Base-by-base conservation (phyloP, 2,329 filamentous ascomycete genomes). In the Monosporascus sp. region DNA sequence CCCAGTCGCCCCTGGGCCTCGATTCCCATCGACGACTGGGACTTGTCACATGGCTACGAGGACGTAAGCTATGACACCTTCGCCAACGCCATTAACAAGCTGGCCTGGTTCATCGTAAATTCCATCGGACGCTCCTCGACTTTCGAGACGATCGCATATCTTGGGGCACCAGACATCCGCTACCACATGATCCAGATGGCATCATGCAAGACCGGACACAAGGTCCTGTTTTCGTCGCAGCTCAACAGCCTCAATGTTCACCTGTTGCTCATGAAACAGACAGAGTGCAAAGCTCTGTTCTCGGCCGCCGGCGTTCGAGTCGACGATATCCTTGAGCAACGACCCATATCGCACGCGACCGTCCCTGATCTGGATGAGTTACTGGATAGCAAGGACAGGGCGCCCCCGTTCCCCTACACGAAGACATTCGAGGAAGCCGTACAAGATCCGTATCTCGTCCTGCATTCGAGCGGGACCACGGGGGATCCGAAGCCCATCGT, bases 131-230 rank as follows among this genome's bases (percentile, higher is more conserved):
- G 45, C 27, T 60, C 61, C 4, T 57, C 51, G 17, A 54, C 55
- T 2, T 60, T 60, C 26, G 60, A 60, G 31, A 57, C 55, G 3
- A 50, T 63, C 5, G 55, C 59, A 0, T 63, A 63, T 38, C 54
- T 60, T 9, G 60, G 60, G 6, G 40, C 49, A 6, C 45, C 54
- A 3, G 61, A 63, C 52, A 26, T 61, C 7, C 53, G 61, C 27
- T 63, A 62, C 19, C 59, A 63, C 26, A 60, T 63, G 50, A 53
- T 63, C 5, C 52, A 61, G 49, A 60, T 63, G 57, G 60, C 61
- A 6, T 57, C 55, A n/a, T 58, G 54, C 37, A 63, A 63, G 40
- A 62, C 61, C 16, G 60, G 60, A 14, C 59, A 60, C 38, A 57
- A 58, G 49, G 58, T 59, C 20, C 27, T 63, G 5, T 60, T 60